Evolutionary conservation across 345 rosid genomes (phyloP), one percentile per base, ranked within the genome.

Genomic region (Eutrema yunnanense): DNA sequence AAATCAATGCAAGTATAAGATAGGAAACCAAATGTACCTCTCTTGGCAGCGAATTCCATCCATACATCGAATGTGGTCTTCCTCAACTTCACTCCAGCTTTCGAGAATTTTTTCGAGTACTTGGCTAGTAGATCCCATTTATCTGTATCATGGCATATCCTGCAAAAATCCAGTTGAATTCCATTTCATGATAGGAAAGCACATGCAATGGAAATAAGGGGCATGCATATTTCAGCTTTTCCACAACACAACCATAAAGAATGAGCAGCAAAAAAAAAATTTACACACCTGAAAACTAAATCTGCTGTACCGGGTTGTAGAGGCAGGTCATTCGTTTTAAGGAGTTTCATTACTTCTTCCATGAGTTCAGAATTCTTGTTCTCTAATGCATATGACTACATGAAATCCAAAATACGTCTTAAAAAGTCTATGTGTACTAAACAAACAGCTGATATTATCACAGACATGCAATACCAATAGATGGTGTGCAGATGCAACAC

Each of bases 261-360:
- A 32, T 12, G 6, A 43, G 30, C 6, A 26, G 9, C 6, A 7
- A 2, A 54, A 6, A 19, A 19, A 19, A 19, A 19, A 19, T 0
- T 14, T n/a, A 73, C 65, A 60, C 32, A 88, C 98, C 98, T 85
- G 82, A 82, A 84, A 73, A 93, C 87, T 58, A 85, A 79, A 78
- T 93, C 97, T 6, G 90, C 92, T 6, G 92, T 90, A 51, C 98
- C 89, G 22, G 97, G 87, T 67, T 87, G 97, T 48, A 87, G 60
- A 12, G 86, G 85, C 53, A 90, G 67, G 62, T 72, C 73, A 77
- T 90, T 90, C 53, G 19, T 72, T 74, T 84, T 87, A 80, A 88
- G n/a, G 69, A 86, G 88, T 54, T 74, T 65, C 92, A 90, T 82
- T 5, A 87, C 79, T 27, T 93, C 89, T 73, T 71, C 87, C 96